Conservation (phyloP, 768 basidiomycete species). For the Megacollybia marginata region DNA sequence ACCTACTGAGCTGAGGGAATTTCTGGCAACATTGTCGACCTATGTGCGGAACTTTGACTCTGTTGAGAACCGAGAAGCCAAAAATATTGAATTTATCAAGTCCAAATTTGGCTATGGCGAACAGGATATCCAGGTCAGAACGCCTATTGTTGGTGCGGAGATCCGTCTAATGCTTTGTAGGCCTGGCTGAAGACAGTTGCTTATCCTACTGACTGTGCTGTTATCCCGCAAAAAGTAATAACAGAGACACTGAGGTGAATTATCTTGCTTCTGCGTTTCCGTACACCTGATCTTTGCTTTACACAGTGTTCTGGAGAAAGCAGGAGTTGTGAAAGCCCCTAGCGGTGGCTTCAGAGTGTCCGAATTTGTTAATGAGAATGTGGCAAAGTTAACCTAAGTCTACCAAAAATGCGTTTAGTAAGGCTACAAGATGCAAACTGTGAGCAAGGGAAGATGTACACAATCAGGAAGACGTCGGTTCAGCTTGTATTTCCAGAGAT, state of each 20-base stretch:
- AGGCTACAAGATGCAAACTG: not conserved
- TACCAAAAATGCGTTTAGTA: not conserved
- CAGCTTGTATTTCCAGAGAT: slow-evolving; percentile 1
- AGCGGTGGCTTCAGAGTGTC: slow-evolving; percentile 43
- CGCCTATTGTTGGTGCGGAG: not conserved
- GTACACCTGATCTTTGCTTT: not conserved
- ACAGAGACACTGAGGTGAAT: slow-evolving; percentile 62
- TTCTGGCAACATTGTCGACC: slow-evolving; percentile 55
- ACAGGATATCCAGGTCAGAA: slow-evolving; percentile 66
- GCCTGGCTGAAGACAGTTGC: slow-evolving; percentile 78
- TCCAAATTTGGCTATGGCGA: slow-evolving; percentile 74
- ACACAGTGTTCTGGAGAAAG: slow-evolving; percentile 62
- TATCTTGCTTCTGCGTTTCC: not conserved
- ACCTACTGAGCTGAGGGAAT: slow-evolving; percentile 38
- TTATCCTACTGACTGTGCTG: slow-evolving; percentile 61
- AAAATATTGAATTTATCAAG: slow-evolving; percentile 70
- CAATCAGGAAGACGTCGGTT: slow-evolving; percentile 5
- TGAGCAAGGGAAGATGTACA: slow-evolving; percentile 1
- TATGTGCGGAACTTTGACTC: slow-evolving; percentile 66
- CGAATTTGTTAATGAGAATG: slow-evolving; percentile 48
- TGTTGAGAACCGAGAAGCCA: slow-evolving; percentile 42
- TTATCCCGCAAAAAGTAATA: slow-evolving; percentile 60
- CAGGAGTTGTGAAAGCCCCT: slow-evolving; percentile 52
- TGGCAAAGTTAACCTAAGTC: slow-evolving; percentile 42
- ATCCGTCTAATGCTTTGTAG: slow-evolving; percentile 24